Evolutionary conservation across 2,329 filamentous ascomycete species (phyloP), one percentile per base, ranked within the genome.

Genomic region (Aspergillus pseudonomiae): DNA sequence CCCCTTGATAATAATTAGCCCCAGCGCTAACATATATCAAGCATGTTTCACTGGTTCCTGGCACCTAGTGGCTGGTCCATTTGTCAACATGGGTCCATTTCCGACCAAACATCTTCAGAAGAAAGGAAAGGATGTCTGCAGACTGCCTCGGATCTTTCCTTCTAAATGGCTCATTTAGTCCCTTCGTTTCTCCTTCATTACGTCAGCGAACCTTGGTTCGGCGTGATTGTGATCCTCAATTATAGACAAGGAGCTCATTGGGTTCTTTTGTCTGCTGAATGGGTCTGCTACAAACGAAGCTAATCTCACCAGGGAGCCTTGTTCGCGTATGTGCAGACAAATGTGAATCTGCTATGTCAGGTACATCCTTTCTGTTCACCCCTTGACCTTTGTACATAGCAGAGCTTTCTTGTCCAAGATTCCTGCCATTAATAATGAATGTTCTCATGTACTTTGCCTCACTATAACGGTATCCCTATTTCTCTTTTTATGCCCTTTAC

Each of bases 351-450:
- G 52, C 28, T 57, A 61, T 45, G 26, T 48, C 57, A 62, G 45
- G 54, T 63, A 61, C 60, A 52, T 59, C 60, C 58, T 58, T 65
- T 53, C 53, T 59, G 56, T 64, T 53, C 48, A 60, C 60, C 63
- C 69, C 69, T 63, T 71, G 68, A 65, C 43, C 68, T 58, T 63
- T 61, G 53, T 71, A 67, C 69, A 70, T 70, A 61, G 48, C 62
- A 65, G 62, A 67, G 57, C 57, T 57, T 43, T 32, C 55, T 60
- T 53, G 59, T 46, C 63, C 63, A 63, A 65, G 55, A 63, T 59
- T 57, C 59, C 39, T 63, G 60, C 46, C 54, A 53, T 65, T 39
- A 54, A 53, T 62, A 48, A 48, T 41, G 28, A 53, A n/a, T 16
- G 57, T 46, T 56, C 45, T 36, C 45, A 24, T 39, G 28, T 30